Conservation (phyloP, 805 yeast species). For the Suhomyces sp. region DNA sequence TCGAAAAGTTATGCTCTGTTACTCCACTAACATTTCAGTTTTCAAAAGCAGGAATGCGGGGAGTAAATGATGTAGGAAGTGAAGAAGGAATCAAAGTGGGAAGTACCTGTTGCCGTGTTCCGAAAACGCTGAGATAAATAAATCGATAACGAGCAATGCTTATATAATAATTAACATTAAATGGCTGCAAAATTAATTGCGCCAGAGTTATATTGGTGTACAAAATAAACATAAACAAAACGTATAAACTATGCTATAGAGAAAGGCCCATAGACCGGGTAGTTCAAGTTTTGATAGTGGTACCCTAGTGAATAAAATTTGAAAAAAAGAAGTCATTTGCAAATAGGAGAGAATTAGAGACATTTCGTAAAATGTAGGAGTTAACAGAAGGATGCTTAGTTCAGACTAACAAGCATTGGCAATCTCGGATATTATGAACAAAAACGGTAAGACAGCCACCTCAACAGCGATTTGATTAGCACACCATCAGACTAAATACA, state of each 20-base stretch:
- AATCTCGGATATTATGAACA: not conserved
- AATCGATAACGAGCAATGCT: not conserved
- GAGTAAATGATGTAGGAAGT: no score
- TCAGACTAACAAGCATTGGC: slow-evolving; percentile 4
- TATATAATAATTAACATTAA: not conserved
- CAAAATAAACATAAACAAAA: slow-evolving; percentile 3
- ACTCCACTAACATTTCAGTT: not conserved
- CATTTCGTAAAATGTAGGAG: not conserved
- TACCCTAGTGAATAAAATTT: slow-evolving; percentile 4
- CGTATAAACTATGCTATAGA: slow-evolving; percentile 2
- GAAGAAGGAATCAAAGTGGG: not conserved
- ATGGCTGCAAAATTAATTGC: not conserved
- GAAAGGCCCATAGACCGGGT: not conserved
- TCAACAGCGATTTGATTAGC: not conserved
- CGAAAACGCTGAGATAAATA: not conserved
- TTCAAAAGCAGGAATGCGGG: not conserved
- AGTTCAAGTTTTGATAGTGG: slow-evolving; percentile 1
- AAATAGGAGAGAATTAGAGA: slow-evolving; percentile 1
- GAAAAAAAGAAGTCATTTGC: slow-evolving; percentile 3
- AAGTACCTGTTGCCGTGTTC: not conserved
- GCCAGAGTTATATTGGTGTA: slow-evolving; percentile 1
- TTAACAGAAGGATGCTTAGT: slow-evolving; percentile 6
- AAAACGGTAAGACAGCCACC: slow-evolving; percentile 1
- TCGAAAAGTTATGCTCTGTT: not conserved
- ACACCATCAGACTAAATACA: not conserved